Evolutionary conservation across 176 grass and related monocot species (phyloP), one percentile per base, ranked within the genome.

Genomic region (Paspalum notatum): DNA sequence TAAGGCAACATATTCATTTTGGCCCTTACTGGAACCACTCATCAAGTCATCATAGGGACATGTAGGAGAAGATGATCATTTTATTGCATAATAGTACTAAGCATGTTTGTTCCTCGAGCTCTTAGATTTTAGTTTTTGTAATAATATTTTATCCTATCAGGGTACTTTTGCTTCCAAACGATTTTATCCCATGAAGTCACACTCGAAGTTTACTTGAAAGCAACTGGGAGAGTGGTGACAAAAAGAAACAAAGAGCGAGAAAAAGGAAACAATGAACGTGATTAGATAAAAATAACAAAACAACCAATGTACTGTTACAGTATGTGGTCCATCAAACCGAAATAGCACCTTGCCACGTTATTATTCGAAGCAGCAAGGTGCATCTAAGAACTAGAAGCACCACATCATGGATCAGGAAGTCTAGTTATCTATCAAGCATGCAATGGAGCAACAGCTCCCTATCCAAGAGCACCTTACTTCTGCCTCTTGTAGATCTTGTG

Each of bases 401-500:
- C 57, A 82, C 61, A 71, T 63, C 72, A 71, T 27, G 17, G 49
- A 70, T 71, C 12, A 47, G 52, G 45, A 47, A 17, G 21, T 55
- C 41, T 18, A 27, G 44, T 43, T 50, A 71, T 77, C 22, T 71
- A 46, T 41, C 20, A 48, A 72, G 57, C 63, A 85, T 46, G 71
- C 37, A 4, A 44, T 37, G 53, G 45, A 37, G 62, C 20, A 82
- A 40, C 62, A 70, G 13, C 55, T 76, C 32, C 54, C 8, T 70
- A 51, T 39, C 39, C 15, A 71, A 58, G 65, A 70, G 46, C 42
- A 8, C 60, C 47, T 85, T 90, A 97, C 82, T 94, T 97, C 85
- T 94, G 83, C 53, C 94, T 89, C 83, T 92, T 94, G 91, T 97
- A 97, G 80, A 97, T 94, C 80, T 94, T 97, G 68, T 92, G 79